phyloP scores from a whole-genome alignment of 495 filamentous ascomycete species.

The Penicillium longicatenatum region DNA sequence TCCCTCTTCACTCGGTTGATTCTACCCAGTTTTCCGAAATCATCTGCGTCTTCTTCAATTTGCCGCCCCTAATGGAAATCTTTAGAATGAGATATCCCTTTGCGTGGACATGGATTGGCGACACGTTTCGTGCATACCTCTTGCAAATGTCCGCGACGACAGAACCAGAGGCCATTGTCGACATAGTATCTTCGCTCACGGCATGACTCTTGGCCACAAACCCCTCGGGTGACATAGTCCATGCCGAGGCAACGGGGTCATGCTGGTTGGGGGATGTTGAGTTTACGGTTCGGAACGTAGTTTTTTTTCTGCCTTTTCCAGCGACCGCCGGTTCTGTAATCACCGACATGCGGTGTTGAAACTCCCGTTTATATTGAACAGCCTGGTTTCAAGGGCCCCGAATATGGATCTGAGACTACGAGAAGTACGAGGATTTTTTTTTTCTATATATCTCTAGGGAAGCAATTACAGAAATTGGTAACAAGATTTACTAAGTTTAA shows the following conservation, averaged over 20 bases:
- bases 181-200: conserved; percentile 60
- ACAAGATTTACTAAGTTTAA: conserved; percentile 32
- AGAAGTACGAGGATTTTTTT: background rate
- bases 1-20: conserved; percentile 57
- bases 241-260: conserved; percentile 44
- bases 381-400: no score
- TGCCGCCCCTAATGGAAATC: conserved; percentile 39
- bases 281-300: conserved; percentile 9
- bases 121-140: conserved; percentile 38
- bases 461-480: background rate
- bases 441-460: background rate
- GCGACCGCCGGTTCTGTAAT: conserved; percentile 12
- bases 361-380: background rate
- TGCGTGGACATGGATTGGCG: background rate
- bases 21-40: conserved; percentile 66
- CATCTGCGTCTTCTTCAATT: conserved; percentile 75
- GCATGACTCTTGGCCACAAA: conserved; percentile 66
- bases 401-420: background rate
- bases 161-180: conserved; percentile 68
- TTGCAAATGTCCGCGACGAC: conserved; percentile 66
- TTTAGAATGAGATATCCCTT: background rate
- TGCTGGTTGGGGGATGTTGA: conserved; percentile 28
- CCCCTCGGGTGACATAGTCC: conserved; percentile 58
- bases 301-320: conserved; percentile 14
- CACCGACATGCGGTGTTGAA: background rate